phyloP scores from a whole-genome alignment of 441 rosid species.

The Brassica hybrid region DNA sequence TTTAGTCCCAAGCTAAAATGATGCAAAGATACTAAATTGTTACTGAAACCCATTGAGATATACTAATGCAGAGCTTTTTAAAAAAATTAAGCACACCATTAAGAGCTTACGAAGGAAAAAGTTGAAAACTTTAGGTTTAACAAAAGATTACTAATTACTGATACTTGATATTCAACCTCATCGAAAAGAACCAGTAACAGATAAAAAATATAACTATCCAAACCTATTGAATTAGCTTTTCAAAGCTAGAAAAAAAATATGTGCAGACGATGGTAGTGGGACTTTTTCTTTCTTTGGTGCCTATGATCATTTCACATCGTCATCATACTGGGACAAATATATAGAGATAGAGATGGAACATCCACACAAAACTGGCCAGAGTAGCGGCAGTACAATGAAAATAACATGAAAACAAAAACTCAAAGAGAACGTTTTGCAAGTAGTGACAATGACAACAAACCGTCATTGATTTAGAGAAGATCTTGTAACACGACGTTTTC shows the following conservation, averaged over 20 bases:
- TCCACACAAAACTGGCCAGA: not conserved
- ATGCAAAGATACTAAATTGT: not conserved
- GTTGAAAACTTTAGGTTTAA: too few relatives aligned
- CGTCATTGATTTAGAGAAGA: too few relatives aligned
- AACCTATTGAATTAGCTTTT: not conserved
- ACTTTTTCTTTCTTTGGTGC: not conserved
- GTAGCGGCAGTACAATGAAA: not conserved
- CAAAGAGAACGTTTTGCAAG: not conserved
- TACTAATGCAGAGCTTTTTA: too few relatives aligned
- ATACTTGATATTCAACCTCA: too few relatives aligned
- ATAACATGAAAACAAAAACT: not conserved
- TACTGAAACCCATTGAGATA: too few relatives aligned
- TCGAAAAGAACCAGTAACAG: too few relatives aligned
- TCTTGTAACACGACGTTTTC: too few relatives aligned
- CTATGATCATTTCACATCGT: not conserved
- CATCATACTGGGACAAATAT: not conserved
- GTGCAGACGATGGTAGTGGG: not conserved
- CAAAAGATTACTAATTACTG: too few relatives aligned
- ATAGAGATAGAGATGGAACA: not conserved
- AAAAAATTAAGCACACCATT: too few relatives aligned
- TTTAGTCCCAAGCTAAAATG: not conserved
- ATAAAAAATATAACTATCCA: too few relatives aligned
- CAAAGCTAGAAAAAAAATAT: not conserved
- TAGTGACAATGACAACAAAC: too few relatives aligned
- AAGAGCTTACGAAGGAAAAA: too few relatives aligned